Evolutionary conservation across 2,329 filamentous ascomycete species (phyloP), one percentile per base, ranked within the genome.

Genomic region (Penicillium sp.): DNA sequence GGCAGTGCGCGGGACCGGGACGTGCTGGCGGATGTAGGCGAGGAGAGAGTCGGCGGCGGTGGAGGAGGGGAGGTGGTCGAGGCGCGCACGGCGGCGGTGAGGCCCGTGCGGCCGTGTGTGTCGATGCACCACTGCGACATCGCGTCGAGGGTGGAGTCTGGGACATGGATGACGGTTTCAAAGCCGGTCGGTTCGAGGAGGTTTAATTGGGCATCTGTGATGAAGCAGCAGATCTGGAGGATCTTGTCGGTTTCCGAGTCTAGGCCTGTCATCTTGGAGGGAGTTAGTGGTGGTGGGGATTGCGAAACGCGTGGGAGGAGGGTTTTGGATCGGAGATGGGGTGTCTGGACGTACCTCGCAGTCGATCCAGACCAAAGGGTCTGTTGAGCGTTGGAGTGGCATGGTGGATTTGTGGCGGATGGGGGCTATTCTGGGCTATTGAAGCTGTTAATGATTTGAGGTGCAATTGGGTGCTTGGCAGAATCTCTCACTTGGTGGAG

Each of bases 71-170:
- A 91, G 2, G 86, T 89, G 1, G 81, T 84, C 0, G 93, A 96
- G 33, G 84, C 79, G 48, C 93, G 78, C 53, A 92, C 91, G 17
- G 87, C 86, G 49, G 84, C 82, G 0, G 90, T 94, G 54, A 99
- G 84, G 10, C 94, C 94, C n/a, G 87, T 92, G 53, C 84, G 78
- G 66, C 82, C 86, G 75, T 97, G 94, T 49, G 90, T 93, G 52
- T 81, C 79, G 50, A 84, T 89, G 76, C 94, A 97, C 94, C 94
- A 99, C 51, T 88, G 86, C 66, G 89, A 90, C 88, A 99, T 97
- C 69, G 80, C 75, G 69, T 88, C 86, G 67, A 97, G 85, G 42
- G 85, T 83, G 53, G 85, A 80, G 68, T 86, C 81, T 0, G 86
- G 81, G 67, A 90, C 90, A 72, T 93, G 88, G 57, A 99, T 83